Conservation (phyloP, 805 yeast species). For the Komagataella pastoris region DNA sequence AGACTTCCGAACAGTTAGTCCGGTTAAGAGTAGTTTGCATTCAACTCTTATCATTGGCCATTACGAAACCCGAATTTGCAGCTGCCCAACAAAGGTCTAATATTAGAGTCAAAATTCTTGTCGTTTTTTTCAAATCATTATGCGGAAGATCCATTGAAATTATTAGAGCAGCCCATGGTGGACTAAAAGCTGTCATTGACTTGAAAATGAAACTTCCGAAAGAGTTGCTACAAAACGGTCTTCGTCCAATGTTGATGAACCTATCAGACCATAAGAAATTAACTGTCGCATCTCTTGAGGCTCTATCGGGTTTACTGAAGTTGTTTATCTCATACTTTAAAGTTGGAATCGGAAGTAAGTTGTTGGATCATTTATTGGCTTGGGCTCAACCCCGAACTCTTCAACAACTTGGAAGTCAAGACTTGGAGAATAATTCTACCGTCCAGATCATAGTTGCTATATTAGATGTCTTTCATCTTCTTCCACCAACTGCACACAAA, state of each 20-base stretch:
- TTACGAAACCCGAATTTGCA: constrained; percentile 75
- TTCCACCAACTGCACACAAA: constrained; percentile 87
- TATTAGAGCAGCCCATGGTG: constrained; percentile 87
- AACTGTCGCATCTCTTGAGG: constrained; percentile 83
- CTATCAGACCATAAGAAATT: constrained; percentile 85
- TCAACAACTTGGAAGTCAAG: constrained; percentile 66
- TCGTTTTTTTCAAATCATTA: constrained; percentile 89
- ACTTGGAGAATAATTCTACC: constrained; percentile 65
- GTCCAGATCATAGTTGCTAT: constrained; percentile 84
- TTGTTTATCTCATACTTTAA: constrained; percentile 84
- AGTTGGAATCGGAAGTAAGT: constrained; percentile 90
- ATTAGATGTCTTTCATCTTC: constrained; percentile 76
- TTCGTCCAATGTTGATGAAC: constrained; percentile 92
- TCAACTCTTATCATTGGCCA: constrained; percentile 64
- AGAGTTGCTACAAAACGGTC: constrained; percentile 87
- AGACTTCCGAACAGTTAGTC: constrained; percentile 79
- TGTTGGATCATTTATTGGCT: constrained; percentile 86
- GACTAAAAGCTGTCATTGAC: constrained; percentile 68
- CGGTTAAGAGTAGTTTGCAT: constrained; percentile 87
- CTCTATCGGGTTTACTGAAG: constrained; percentile 76
- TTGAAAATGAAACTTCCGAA: constrained; percentile 86
- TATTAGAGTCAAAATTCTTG: constrained; percentile 73
- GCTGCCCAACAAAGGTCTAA: constrained; percentile 33
- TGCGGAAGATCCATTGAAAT: constrained; percentile 76
- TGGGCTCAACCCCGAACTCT: constrained; percentile 84